Evolutionary conservation across 163 green algal species (phyloP).

Genomic region (Prototheca cutis): DNA sequence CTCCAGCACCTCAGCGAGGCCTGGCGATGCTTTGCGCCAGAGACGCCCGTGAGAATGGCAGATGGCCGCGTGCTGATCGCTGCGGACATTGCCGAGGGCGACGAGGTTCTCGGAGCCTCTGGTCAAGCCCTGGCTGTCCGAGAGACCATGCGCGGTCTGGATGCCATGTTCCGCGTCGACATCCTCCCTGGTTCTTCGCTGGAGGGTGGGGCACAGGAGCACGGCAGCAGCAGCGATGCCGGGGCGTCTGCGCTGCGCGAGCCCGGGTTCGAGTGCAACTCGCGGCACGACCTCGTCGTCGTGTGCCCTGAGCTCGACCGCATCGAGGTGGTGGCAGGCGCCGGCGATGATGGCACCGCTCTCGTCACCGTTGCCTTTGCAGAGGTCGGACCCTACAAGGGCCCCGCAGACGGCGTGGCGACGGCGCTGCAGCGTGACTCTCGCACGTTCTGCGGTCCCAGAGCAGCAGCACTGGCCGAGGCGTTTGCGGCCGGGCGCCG

Average conservation of each 20-base stretch:
- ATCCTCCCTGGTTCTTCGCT: neutral
- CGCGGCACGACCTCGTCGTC: neutral
- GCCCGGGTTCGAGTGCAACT: neutral
- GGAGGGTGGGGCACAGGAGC: neutral
- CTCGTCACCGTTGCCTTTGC: neutral
- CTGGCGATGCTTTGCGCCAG: conserved; percentile 52
- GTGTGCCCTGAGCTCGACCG: neutral
- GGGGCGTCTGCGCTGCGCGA: neutral
- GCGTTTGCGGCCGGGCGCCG: no score
- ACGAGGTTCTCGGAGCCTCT: neutral
- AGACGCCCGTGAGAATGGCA: neutral
- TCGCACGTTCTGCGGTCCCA: neutral
- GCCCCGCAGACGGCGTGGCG: neutral
- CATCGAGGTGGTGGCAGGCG: neutral
- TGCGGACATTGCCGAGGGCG: neutral
- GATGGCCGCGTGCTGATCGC: neutral
- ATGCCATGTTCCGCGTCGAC: neutral
- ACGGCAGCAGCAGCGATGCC: no score
- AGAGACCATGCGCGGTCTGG: neutral
- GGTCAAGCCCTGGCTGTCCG: neutral
- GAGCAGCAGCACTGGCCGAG: neutral
- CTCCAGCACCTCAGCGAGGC: conserved; percentile 98
- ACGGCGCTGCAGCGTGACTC: neutral
- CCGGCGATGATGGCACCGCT: neutral
- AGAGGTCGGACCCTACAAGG: neutral